Base-by-base conservation (phyloP, 108 stramenopile species). In the Cafeteria roenbergensis region DNA sequence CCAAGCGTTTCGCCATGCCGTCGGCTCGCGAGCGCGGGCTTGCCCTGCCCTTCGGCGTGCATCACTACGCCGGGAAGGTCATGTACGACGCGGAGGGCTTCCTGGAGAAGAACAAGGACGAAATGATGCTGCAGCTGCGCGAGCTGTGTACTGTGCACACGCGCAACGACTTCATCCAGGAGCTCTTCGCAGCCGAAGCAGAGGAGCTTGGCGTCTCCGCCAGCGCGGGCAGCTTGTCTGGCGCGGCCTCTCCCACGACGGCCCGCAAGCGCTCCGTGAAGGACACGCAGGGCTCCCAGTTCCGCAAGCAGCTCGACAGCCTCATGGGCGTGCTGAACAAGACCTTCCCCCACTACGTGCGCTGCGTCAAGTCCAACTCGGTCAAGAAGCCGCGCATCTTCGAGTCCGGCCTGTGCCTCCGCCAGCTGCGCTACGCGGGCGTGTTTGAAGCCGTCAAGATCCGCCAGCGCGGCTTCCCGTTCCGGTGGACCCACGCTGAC, bases 101-200 rank as follows among this genome's bases (percentile, higher is more conserved):
- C 82, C 36, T 90, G 26, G 91, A 88, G 68, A 90, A 90, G 75
- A 90, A 92, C 66, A 86, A 87, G 63, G 91, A 90, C 81, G n/a
- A 12, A 22, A 32, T 61, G 59, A 21, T 38, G 34, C 8, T 27
- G 17, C 9, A 61, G 17, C 57, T 57, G 33, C 12, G 8, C 12
- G 57, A 57, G 33, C 32, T 57, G 12, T n/a, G n/a, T 33, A 14
- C 57, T 57, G 42, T 17, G 6, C 42, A 6, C 17, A 6, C 17
- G 6, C 42, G 42, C 12, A 48, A 17, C 42, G n/a, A 6, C 42
- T 48, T 48, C 17, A 48, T 48, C 12, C 42, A 48, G 42, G 17
- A 12, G 12, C 42, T 48, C 42, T 48, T 48, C 42, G 6, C 42
- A 17, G 17, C 6, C 12, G 42, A 48, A 17, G 17, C 12, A 17